These are phyloP conservation scores for Secale cereale DNA, from an alignment of 176 grass and related monocot species.

Conservation along the genomic window DNA sequence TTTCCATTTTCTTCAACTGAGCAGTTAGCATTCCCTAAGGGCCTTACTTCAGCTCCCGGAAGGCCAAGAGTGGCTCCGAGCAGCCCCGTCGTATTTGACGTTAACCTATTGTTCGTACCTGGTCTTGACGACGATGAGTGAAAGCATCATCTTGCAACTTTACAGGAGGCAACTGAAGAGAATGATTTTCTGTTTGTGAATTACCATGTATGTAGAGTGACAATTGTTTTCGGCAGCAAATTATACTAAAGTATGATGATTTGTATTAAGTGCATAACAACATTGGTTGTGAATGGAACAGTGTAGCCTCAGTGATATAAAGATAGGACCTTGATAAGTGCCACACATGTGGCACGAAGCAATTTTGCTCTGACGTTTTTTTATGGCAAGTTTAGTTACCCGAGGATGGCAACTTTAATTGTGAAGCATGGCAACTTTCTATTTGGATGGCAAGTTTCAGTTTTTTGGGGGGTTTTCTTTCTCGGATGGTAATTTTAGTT, in stretches of 20 bases:
- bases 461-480: too few relatives aligned
- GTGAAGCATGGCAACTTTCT: too few relatives aligned
- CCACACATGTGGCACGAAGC: too few relatives aligned
- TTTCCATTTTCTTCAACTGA: constrained; percentile 10
- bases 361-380: too few relatives aligned
- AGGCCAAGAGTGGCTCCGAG: constrained; percentile 84
- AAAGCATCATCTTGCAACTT: constrained; percentile 7
- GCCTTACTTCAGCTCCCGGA: constrained; percentile 83
- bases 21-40: constrained; percentile 83
- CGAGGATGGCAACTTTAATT: too few relatives aligned
- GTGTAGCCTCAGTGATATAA: neutral
- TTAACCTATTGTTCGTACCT: constrained; percentile 78
- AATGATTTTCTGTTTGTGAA: neutral
- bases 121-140: constrained; percentile 89
- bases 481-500: too few relatives aligned
- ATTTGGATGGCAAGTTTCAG: too few relatives aligned
- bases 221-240: constrained; percentile 24
- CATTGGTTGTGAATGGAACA: neutral
- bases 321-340: too few relatives aligned
- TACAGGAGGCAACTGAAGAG: neutral
- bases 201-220: constrained; percentile 19
- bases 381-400: too few relatives aligned
- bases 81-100: constrained; percentile 88
- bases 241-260: neutral
- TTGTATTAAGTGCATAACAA: neutral